Evolutionary conservation across 805 yeast species (phyloP).

Genomic region (Kluyveromyces aestuarii): DNA sequence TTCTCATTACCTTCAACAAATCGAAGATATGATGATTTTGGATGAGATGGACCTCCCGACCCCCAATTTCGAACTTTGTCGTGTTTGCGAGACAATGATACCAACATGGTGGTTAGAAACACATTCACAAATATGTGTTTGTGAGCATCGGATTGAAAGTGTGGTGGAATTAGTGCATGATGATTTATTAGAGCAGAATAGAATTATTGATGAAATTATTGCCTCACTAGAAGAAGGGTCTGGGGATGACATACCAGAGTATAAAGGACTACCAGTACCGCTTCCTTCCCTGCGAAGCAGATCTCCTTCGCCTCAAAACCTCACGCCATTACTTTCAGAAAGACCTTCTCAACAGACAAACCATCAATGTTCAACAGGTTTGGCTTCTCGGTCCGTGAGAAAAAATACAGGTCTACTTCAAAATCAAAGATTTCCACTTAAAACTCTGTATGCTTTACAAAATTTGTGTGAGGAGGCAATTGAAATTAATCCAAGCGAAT

Average conservation of each 20-base stretch:
- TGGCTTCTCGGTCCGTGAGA: not conserved
- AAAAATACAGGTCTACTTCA: conserved; percentile 29
- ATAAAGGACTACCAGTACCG: conserved; percentile 42
- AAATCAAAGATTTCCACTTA: conserved; percentile 48
- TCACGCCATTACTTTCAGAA: not conserved
- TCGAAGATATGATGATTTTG: conserved; percentile 55
- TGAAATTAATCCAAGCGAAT: conserved; percentile 62
- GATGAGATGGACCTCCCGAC: conserved; percentile 61
- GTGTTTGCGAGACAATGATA: conserved; percentile 85
- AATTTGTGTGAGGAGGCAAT: conserved; percentile 72
- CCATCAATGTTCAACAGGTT: too few species aligned
- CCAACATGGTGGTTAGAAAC: conserved; percentile 96
- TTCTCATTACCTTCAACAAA: conserved; percentile 56
- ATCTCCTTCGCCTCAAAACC: not conserved
- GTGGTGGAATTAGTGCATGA: conserved; percentile 72
- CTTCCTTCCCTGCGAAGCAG: conserved; percentile 29
- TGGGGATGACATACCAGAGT: conserved; percentile 31
- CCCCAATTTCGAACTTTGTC: conserved; percentile 77
- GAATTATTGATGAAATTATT: conserved; percentile 34
- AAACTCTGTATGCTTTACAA: conserved; percentile 44
- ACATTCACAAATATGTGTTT: conserved; percentile 79
- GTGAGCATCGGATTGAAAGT: conserved; percentile 77
- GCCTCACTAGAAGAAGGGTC: conserved; percentile 17
- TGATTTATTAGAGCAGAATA: conserved; percentile 59
- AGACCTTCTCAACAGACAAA: not conserved